Percentiles rank a stretch among this genome's conserved stretches.
Evolutionary conservation across 805 yeast genomes (phyloP).

Genomic region (Cyberlindnera meyerae): DNA sequence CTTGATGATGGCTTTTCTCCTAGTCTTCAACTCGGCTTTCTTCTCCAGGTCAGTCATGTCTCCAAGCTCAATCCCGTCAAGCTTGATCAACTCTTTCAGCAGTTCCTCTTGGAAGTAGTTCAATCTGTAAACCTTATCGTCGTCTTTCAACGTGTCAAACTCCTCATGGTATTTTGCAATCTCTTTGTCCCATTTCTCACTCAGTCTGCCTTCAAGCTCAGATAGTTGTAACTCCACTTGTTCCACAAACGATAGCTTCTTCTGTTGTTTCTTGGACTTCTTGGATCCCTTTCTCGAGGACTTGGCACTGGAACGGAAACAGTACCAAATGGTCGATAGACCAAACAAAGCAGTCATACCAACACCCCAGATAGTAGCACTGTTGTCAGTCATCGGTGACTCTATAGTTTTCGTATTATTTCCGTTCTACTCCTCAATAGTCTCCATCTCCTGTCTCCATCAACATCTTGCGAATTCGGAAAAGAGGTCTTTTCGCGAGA

Average conservation of each 20-base stretch:
- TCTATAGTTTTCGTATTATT: neutral
- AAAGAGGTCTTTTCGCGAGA: too few species aligned
- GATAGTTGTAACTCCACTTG: constrained; percentile 1
- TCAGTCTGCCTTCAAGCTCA: constrained; percentile 1
- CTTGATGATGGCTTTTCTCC: constrained; percentile 56
- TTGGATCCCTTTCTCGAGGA: neutral
- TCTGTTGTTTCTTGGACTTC: constrained; percentile 4
- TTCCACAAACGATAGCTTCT: constrained; percentile 2
- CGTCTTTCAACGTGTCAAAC: constrained; percentile 7
- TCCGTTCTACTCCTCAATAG: too few species aligned
- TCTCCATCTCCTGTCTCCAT: too few species aligned
- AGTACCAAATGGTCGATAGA: constrained; percentile 11
- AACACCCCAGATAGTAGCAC: constrained; percentile 4
- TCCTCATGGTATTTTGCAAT: constrained; percentile 8
- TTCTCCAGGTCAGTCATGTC: constrained; percentile 31
- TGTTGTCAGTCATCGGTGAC: constrained; percentile 1
- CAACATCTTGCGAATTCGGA: too few species aligned
- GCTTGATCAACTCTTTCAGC: constrained; percentile 57
- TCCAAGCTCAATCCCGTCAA: constrained; percentile 54
- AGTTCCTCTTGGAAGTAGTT: constrained; percentile 63
- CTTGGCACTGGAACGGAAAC: neutral
- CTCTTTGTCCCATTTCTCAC: constrained; percentile 3
- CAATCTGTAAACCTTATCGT: constrained; percentile 38
- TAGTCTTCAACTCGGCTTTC: constrained; percentile 45
- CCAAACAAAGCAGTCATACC: constrained; percentile 13